Base-by-base conservation (phyloP, 495 filamentous ascomycete species). In the Neurospora africana region DNA sequence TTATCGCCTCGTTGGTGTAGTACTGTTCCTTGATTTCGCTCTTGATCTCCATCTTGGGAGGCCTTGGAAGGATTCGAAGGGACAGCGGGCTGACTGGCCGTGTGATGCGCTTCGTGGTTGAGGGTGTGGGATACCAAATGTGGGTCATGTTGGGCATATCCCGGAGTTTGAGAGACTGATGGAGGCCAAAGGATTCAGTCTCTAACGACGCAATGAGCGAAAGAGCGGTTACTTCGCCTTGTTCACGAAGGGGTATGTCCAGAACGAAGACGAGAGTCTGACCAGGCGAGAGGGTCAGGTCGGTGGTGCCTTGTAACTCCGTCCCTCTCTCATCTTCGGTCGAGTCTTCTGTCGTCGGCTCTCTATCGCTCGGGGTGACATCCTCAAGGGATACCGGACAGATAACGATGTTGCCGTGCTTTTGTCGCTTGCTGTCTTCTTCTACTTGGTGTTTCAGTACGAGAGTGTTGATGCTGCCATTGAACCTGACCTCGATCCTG, bases 21-120 rank as follows among this genome's bases (percentile, higher is more conserved):
- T 95, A 96, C 39, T 91, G 88, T 30, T 88, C 83, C 71, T 84
- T 83, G 65, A 91, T 80, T 3, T 86, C 82, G 27, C 91, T 79
- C 35, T 83, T 85, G 40, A 98, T 86, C 72, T 91, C 88, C 81
- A 99, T 90, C 78, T 98, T 98, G 0, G 95, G 95, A 47, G 95
- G 95, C 77, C 95, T 91, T 5, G 95, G 95, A 71, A 93, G 84
- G 40, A 98, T 89, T 67, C 87, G 91, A 38, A 91, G 85, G 74
- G 81, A 74, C 21, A 84, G 82, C 13, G 86, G 82, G 41, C 87
- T 82, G 33, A 65, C 15, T 33, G 76, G 72, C 47, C 86, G 81
- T 30, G 85, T 81, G 5, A 91, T 65, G 40, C 79, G 83, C 74
- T 84, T 87, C 38, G 82, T 82, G 17, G 78, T 80, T 4, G 81